Percentiles rank a stretch among this genome's conserved stretches.
These are phyloP conservation scores for Termitomyces sp. DNA, from an alignment of 768 basidiomycete species.

Conservation along the genomic window DNA sequence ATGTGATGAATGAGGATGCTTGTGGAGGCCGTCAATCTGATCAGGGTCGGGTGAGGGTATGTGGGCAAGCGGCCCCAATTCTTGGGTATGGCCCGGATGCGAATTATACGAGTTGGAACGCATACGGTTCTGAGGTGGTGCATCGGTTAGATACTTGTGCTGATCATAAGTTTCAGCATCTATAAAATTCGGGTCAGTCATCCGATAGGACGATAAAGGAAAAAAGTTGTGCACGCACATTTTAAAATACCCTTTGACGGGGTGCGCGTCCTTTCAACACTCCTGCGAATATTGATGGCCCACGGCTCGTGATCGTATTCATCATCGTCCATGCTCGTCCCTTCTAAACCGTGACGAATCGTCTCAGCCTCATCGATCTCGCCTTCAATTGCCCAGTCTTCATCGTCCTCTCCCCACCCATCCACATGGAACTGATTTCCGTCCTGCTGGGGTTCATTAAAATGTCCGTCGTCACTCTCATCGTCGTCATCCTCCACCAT, in stretches of 20 bases:
- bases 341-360: conserved; percentile 56
- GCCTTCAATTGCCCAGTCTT: conserved; percentile 67
- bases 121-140: conserved; percentile 41
- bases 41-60: conserved; percentile 83
- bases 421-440: conserved; percentile 36
- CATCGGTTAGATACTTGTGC: conserved; percentile 44
- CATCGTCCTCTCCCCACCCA: conserved; percentile 76
- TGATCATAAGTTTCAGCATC: conserved; percentile 71
- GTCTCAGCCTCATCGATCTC: conserved; percentile 71
- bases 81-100: conserved; percentile 40
- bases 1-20: conserved; percentile 50
- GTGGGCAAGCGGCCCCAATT: conserved; percentile 72
- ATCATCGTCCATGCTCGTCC: conserved; percentile 38
- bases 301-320: conserved; percentile 70
- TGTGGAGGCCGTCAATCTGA: conserved; percentile 82
- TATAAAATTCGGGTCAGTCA: conserved; percentile 20
- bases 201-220: not conserved
- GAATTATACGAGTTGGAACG: conserved; percentile 82
- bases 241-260: conserved; percentile 89
- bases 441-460: conserved; percentile 29
- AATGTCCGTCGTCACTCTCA: conserved; percentile 48
- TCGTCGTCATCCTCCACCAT: conserved; percentile 72
- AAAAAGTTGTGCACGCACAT: conserved; percentile 41
- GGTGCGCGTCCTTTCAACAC: conserved; percentile 55
- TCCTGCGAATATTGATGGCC: conserved; percentile 70